Conservation (phyloP, 176 grass and related monocot genomes). For the Guadua angustifolia region DNA sequence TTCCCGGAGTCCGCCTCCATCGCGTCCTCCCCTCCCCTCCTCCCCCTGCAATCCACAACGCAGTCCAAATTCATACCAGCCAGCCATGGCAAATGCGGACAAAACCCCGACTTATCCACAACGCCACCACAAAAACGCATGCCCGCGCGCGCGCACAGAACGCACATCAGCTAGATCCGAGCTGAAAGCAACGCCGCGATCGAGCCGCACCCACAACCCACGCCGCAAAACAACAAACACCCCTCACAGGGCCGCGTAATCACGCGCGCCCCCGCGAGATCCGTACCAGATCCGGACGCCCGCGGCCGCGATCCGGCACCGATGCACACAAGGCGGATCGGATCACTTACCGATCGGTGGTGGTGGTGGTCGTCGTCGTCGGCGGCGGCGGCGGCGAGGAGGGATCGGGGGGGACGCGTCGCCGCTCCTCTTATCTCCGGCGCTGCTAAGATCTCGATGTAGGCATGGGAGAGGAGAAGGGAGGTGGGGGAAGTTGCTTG, state of each 20-base stretch:
- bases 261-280: slow-evolving; percentile 45
- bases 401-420: slow-evolving; percentile 43
- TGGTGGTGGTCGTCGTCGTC: slow-evolving; percentile 26
- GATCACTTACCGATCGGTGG: slow-evolving; percentile 52
- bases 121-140: slow-evolving; percentile 50
- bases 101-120: slow-evolving; percentile 59
- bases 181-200: slow-evolving; percentile 58
- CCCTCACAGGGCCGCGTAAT: slow-evolving; percentile 34
- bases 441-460: slow-evolving; percentile 60
- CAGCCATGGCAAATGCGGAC: slow-evolving; percentile 55
- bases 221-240: slow-evolving; percentile 32
- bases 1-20: slow-evolving; percentile 94
- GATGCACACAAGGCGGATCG: slow-evolving; percentile 27
- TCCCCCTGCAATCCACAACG: slow-evolving; percentile 76
- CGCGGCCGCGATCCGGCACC: slow-evolving; percentile 50
- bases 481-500: slow-evolving; percentile 49
- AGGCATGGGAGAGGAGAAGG: slow-evolving; percentile 37
- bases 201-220: slow-evolving; percentile 9
- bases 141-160: slow-evolving; percentile 4
- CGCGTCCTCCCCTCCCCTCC: slow-evolving; percentile 56
- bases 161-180: slow-evolving; percentile 54
- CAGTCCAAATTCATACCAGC: slow-evolving; percentile 48
- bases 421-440: slow-evolving; percentile 48
- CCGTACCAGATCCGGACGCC: slow-evolving; percentile 62
- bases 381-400: slow-evolving; percentile 25